Evolutionary conservation across 768 basidiomycete species (phyloP).

Genomic region (Lentinula raphanica): DNA sequence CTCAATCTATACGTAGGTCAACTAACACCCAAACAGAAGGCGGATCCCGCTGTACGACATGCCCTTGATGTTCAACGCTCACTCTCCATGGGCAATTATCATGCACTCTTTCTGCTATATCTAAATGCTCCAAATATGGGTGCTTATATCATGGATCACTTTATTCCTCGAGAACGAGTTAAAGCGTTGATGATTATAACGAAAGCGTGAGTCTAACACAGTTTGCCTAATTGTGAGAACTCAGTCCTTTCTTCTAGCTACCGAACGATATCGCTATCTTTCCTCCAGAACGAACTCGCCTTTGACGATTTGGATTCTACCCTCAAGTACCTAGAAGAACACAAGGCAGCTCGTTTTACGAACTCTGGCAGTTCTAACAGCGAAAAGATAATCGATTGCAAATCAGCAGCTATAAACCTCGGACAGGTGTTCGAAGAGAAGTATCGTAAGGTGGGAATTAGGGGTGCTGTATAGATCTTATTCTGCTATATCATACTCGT

Average conservation of each 20-base stretch:
- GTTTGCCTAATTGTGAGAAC: background rate
- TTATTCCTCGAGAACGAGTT: conserved; percentile 86
- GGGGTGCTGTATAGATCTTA: conserved; percentile 73
- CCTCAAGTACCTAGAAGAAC: conserved; percentile 63
- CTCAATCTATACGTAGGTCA: conserved; percentile 96
- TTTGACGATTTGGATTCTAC: conserved; percentile 67
- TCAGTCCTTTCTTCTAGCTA: conserved; percentile 53
- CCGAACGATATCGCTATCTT: conserved; percentile 65
- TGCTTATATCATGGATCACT: conserved; percentile 98
- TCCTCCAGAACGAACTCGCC: conserved; percentile 76
- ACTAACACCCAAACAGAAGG: conserved; percentile 90
- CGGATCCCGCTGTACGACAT: conserved; percentile 73
- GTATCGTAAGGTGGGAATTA: conserved; percentile 84
- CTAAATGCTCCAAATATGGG: conserved; percentile 90
- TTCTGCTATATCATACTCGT: background rate
- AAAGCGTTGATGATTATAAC: conserved; percentile 85
- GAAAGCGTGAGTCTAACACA: conserved; percentile 68
- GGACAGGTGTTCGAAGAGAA: conserved; percentile 68
- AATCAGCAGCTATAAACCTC: conserved; percentile 50
- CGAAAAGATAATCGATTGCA: conserved; percentile 71
- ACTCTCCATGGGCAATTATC: conserved; percentile 90
- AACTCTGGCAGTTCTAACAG: conserved; percentile 57
- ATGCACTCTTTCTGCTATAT: conserved; percentile 84
- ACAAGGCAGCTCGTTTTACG: conserved; percentile 62
- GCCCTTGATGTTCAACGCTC: conserved; percentile 88